Conservation (phyloP, 768 basidiomycete species). For the Hypholoma fasciculare region DNA sequence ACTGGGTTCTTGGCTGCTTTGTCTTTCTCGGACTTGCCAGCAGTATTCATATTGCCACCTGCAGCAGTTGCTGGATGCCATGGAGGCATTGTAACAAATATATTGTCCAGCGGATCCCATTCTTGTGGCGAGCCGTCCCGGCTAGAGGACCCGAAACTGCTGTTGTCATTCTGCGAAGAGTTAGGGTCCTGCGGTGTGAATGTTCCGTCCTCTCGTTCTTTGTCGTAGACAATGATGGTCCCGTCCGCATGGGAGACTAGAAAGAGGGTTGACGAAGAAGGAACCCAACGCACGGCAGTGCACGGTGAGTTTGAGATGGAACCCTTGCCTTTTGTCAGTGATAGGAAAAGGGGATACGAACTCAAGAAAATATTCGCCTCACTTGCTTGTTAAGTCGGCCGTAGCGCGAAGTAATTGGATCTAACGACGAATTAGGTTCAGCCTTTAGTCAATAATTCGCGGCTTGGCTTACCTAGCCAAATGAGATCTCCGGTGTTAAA, state of each 20-base stretch:
- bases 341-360: neutral
- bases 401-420: conserved; percentile 79
- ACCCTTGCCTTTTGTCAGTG: conserved; percentile 43
- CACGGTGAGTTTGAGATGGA: conserved; percentile 79
- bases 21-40: conserved; percentile 54
- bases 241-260: conserved; percentile 89
- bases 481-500: conserved; percentile 94
- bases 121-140: conserved; percentile 38
- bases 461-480: conserved; percentile 75
- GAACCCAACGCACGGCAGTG: conserved; percentile 91
- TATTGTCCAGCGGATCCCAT: conserved; percentile 78
- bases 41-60: conserved; percentile 27
- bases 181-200: conserved; percentile 66
- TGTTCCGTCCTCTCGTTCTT: conserved; percentile 83
- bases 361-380: conserved; percentile 13
- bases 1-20: conserved; percentile 82
- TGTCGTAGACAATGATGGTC: conserved; percentile 87
- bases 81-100: conserved; percentile 82
- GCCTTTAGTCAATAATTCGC: neutral
- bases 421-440: conserved; percentile 33
- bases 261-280: conserved; percentile 76
- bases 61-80: conserved; percentile 72
- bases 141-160: conserved; percentile 23
- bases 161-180: conserved; percentile 24
- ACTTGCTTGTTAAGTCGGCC: conserved; percentile 87